Evolutionary conservation across 495 filamentous ascomycete species (phyloP), one percentile per base, ranked within the genome.

Genomic region (Penicillium samsonianum): DNA sequence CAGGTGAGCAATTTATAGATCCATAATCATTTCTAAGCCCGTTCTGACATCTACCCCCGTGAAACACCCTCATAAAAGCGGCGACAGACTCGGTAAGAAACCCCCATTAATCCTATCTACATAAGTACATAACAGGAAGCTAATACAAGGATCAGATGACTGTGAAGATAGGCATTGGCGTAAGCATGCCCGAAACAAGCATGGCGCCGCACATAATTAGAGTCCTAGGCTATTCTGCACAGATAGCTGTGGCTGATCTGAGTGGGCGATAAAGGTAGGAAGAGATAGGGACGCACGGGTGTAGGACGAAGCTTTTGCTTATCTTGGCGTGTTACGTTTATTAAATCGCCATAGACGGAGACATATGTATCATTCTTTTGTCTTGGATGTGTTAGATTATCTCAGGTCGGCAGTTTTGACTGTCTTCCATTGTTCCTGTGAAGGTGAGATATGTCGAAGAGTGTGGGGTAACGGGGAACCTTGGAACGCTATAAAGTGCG

Each of bases 181-280:
- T 8, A 41, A 28, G 50, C 20, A 0, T 19, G 5, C 7, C 31
- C 14, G 7, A 19, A 52, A 20, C 1, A 26, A 52, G 23, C 16
- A 28, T 41, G 5, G 14, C 23, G 48, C 33, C 14, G 17, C 8
- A 20, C 23, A 22, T 22, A 2, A 33, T 23, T 35, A 17, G 9
- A 2, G 9, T 19, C 16, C 14, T 46, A 3, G 9, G 30, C 30
- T 11, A 12, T 10, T 11, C 10, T 4, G 10, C 30, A 3, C 19
- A 55, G 53, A 55, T 55, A 55, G 53, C 53, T 38, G 5, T 25
- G 2, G 3, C 3, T 37, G 22, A 26, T 47, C 20, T 4, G 53
- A 55, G 43, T 55, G 53, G 53, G 10, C 53, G 53, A 55, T 55
- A 55, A n/a, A 47, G 14, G 10, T 1, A 9, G 4, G 26, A 8